phyloP scores from a whole-genome alignment of 2,329 filamentous ascomycete species.

The Periconia sp. region DNA sequence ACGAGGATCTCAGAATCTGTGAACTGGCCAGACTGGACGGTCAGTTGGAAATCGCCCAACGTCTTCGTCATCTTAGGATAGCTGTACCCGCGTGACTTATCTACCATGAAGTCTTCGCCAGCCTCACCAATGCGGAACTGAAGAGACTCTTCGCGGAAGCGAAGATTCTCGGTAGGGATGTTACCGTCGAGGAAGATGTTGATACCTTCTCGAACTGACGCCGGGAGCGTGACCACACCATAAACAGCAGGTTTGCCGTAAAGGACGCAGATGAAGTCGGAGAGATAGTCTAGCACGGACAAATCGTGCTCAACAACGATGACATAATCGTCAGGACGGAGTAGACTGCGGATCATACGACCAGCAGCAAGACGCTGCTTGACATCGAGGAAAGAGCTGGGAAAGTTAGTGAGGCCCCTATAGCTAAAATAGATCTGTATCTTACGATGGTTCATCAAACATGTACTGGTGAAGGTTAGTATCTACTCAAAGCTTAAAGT shows the following conservation, averaged over 20 bases:
- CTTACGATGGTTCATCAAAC: slow-evolving; percentile 92
- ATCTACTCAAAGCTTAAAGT: slow-evolving; percentile 9
- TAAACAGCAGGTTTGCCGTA: slow-evolving; percentile 96
- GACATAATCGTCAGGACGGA: slow-evolving; percentile 89
- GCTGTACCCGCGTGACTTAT: slow-evolving; percentile 82
- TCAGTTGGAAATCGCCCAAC: slow-evolving; percentile 84
- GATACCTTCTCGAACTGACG: slow-evolving; percentile 98
- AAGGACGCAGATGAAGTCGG: slow-evolving; percentile 96
- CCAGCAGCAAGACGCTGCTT: slow-evolving; percentile 96
- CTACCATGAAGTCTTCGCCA: slow-evolving; percentile 83
- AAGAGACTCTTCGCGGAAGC: slow-evolving; percentile 95
- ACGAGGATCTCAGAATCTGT: slow-evolving; percentile 99
- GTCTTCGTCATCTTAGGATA: slow-evolving; percentile 96
- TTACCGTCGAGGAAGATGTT: slow-evolving; percentile 99
- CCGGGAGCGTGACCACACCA: slow-evolving; percentile 93
- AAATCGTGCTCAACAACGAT: slow-evolving; percentile 99
- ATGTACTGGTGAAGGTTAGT: slow-evolving; percentile 71
- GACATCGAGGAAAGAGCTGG: slow-evolving; percentile 89
- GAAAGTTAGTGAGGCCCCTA: slow-evolving; percentile 5
- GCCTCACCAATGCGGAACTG: slow-evolving; percentile 94
- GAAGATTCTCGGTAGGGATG: slow-evolving; percentile 96
- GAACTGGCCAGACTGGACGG: slow-evolving; percentile 82
- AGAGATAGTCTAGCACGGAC: slow-evolving; percentile 97
- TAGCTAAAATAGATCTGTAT: no score
- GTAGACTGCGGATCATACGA: slow-evolving; percentile 87